Base-by-base conservation (phyloP, 2,329 filamentous ascomycete species). In the Phaeosphaeria sp. region DNA sequence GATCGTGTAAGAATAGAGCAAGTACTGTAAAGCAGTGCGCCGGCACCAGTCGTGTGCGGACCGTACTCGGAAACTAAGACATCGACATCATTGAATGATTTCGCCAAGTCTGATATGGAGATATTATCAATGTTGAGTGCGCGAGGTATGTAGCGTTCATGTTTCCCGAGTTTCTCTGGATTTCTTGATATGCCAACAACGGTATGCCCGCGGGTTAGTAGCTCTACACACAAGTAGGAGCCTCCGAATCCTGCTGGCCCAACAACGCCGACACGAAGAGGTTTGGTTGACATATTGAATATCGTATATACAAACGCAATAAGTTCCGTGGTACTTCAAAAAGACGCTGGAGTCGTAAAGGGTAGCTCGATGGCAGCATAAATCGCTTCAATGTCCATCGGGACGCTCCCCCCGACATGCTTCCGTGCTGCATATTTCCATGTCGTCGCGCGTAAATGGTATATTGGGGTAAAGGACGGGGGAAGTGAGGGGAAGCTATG, bases 221-320 rank as follows among this genome's bases (percentile, higher is more conserved):
- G 68, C 46, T 77, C 75, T 7, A 72, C 68, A 21, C 58, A 64
- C 10, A 75, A 66, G 52, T 75, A 70, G 1, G 73, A 76, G 15
- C 75, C 75, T 0, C 71, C 69, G 43, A 76, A 76, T 10, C 74
- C 75, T 33, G 74, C 65, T 2, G 72, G 68, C 1, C 75, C 75
- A 21, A 77, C 71, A 0, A 77, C 64, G 11, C 69, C 75, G 17
- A 77, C 52, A 13, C 54, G 58, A 1, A 72, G 54, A 2, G 61
- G 43, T 1, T 58, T 64, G 2, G 58, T 21, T 3, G 39, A 33
- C 36, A 36, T 46, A 20, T 44, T 44, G 46, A 30, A 18, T 21
- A 6, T 42, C 15, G 5, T 39, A n/a, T 39, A 39, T 17, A 39
- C 5, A 6, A 15, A 39, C n/a, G n/a, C n/a, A 17, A n/a, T 39